These are phyloP conservation scores for Blakeslea trispora DNA, from an alignment of 371 early-diverging fungal genomes.

Conservation along the genomic window DNA sequence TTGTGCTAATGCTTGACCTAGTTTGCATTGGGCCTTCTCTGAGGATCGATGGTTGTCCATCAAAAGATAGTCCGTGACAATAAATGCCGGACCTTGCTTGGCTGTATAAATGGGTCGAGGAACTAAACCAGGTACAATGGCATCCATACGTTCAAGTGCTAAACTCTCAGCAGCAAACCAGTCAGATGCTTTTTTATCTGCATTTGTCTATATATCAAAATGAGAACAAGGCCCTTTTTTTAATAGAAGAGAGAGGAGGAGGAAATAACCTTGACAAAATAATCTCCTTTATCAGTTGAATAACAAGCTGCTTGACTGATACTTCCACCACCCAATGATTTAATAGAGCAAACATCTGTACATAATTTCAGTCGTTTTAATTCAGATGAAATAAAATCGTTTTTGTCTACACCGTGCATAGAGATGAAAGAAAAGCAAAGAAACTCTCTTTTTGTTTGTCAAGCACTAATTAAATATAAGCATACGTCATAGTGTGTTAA, in stretches of 20 bases:
- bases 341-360: background rate
- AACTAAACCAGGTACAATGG: slow-evolving; percentile 15
- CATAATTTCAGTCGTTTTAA: slow-evolving; percentile 9
- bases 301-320: slow-evolving; percentile 19
- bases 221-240: no score
- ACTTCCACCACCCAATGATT: slow-evolving; percentile 18
- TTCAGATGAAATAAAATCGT: slow-evolving; percentile 10
- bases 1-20: slow-evolving; percentile 14
- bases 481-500: no score
- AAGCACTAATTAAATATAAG: no score
- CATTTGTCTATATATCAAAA: slow-evolving; percentile 13
- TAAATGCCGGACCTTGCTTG: slow-evolving; percentile 3
- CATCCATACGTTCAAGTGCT: slow-evolving; percentile 20
- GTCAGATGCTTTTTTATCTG: slow-evolving; percentile 7
- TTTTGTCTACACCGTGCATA: no score
- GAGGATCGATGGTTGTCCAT: slow-evolving; percentile 2
- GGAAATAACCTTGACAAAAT: slow-evolving; percentile 26
- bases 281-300: slow-evolving; percentile 22
- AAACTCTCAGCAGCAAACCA: slow-evolving; percentile 22
- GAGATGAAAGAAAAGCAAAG: no score
- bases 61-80: slow-evolving; percentile 19
- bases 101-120: slow-evolving; percentile 14
- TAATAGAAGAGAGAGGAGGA: no score
- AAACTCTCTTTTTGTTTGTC: no score
- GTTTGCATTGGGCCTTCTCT: background rate